A percentile compares a stretch with the other conserved stretches of the same genome.
Evolutionary conservation across 805 yeast species (phyloP).

Genomic region (Lachancea sp.): DNA sequence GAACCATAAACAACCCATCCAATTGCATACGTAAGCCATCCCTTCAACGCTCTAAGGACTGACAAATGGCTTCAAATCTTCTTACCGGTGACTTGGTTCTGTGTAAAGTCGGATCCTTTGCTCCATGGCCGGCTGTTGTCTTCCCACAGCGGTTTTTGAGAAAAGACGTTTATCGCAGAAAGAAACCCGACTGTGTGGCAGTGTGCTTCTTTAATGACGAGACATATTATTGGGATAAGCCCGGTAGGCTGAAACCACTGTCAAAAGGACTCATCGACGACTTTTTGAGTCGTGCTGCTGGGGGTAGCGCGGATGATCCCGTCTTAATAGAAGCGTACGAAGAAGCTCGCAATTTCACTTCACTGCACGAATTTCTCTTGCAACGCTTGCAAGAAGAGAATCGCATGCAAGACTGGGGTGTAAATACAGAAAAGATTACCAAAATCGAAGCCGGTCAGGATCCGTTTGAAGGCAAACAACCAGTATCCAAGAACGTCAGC

Average conservation of each 20-base stretch:
- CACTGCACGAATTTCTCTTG: constrained; percentile 22
- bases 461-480: constrained; percentile 21
- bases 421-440: constrained; percentile 15
- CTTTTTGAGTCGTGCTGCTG: constrained; percentile 15
- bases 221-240: constrained; percentile 33
- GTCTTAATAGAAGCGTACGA: constrained; percentile 25
- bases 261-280: constrained; percentile 12
- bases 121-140: constrained; percentile 35
- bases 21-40: not conserved
- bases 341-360: constrained; percentile 22
- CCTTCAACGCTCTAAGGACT: not conserved
- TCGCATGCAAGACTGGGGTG: constrained; percentile 18
- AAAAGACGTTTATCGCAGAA: constrained; percentile 25
- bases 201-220: constrained; percentile 34
- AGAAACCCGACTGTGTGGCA: constrained; percentile 21
- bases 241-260: constrained; percentile 21
- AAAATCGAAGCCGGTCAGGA: constrained; percentile 24
- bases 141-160: constrained; percentile 30
- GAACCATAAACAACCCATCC: not conserved
- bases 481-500: constrained; percentile 1
- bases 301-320: constrained; percentile 15
- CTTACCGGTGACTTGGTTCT: constrained; percentile 31
- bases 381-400: constrained; percentile 23
- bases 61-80: constrained; percentile 14
- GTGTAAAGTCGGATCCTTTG: constrained; percentile 33